Percentiles rank a stretch among this genome's conserved stretches.
Evolutionary conservation across 345 rosid species (phyloP).

Genomic region (Brassica nigra): DNA sequence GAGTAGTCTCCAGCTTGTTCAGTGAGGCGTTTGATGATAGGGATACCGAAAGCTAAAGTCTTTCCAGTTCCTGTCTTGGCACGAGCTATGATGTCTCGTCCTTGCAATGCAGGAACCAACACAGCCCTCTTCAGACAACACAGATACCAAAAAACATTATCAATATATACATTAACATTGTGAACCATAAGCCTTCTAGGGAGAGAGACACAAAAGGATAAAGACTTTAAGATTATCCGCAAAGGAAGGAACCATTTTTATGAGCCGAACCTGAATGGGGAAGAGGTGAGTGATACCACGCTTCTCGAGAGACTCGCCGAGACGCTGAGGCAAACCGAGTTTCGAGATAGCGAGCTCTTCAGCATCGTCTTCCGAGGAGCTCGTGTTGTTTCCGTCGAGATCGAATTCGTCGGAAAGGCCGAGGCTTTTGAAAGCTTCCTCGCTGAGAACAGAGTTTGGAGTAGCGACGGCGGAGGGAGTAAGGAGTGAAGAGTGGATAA

Average conservation of each 20-base stretch:
- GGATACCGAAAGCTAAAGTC: conserved; percentile 96
- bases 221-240: too few species aligned
- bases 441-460: conserved; percentile 80
- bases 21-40: conserved; percentile 77
- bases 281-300: conserved; percentile 92
- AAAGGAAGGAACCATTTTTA: too few species aligned
- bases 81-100: conserved; percentile 89
- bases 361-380: conserved; percentile 19
- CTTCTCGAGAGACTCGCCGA: conserved; percentile 66
- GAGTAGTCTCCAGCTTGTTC: conserved; percentile 52
- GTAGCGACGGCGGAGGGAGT: conserved; percentile 72
- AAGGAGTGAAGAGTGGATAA: conserved; percentile 38
- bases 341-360: conserved; percentile 74
- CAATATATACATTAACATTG: too few species aligned
- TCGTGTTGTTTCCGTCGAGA: conserved; percentile 22
- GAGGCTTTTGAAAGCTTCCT: conserved; percentile 81
- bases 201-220: too few species aligned
- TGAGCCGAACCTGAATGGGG: conserved; percentile 98
- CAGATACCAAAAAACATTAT: too few species aligned
- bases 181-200: too few species aligned
- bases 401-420: conserved; percentile 43
- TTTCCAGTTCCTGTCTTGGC: conserved; percentile 99
- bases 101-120: conserved; percentile 78
- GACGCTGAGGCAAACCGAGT: conserved; percentile 71
- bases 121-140: conserved; percentile 73